Base-by-base conservation (phyloP, 805 yeast genomes). In the Candida boidinii region DNA sequence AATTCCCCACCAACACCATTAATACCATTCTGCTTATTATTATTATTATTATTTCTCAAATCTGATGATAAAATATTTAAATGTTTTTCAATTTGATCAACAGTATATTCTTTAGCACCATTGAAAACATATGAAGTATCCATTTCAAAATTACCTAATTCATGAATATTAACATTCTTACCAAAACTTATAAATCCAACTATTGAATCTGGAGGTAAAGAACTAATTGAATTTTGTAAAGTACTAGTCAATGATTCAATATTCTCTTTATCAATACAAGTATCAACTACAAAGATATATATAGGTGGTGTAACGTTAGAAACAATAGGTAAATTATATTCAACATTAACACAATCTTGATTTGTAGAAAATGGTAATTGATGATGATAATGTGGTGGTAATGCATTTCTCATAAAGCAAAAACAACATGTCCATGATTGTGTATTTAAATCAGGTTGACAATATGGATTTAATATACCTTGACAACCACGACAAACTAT, bases 171-270 rank as follows among this genome's bases (percentile, higher is more conserved):
- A 17, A 77, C 78, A 46, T 74, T 62, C 35, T 73, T 73, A 5
- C 84, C 85, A 54, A 53, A 77, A 1, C 77, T 62, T 30, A 78
- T 60, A 17, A 78, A 54, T 1, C 80, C 81, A 25, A 79, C 70
- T 23, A 73, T 48, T 1, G 79, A 62, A 39, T 70, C 58, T 17
- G 69, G 64, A 1, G 83, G 83, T 22, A 78, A 52, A 31, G 51
- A 37, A 24, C 46, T 46, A 17, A 76, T 55, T 4, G 73, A 59
- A 9, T 60, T 47, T 13, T 61, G 39, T 14, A 78, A 47, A 3
- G 71, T 62, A 30, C 75, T 79, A 37, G 67, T 69, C 38, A 79
- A 48, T 0, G 77, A 62, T 11, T 47, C 61, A 22, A 74, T 52
- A 38, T 71, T 76, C 16, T 73, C 80, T 3, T 53, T 56, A 17